A percentile compares a stretch with the other conserved stretches of the same genome.
Evolutionary conservation across 371 early-diverging fungal species (phyloP).

Genomic region (Zychaea mexicana): DNA sequence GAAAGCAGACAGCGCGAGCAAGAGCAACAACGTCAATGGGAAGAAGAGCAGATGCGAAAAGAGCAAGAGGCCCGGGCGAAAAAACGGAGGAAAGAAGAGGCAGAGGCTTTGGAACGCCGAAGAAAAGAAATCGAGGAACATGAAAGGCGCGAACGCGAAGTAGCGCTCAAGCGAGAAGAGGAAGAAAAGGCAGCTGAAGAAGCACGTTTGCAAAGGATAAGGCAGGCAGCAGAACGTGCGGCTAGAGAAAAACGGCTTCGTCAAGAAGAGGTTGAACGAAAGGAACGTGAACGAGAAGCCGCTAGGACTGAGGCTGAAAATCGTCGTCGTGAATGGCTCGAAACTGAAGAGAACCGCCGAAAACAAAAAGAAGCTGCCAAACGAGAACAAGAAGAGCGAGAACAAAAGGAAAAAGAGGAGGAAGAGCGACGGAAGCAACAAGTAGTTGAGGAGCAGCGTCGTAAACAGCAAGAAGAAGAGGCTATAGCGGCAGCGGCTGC

Average conservation of each 20-base stretch:
- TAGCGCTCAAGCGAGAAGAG: slow-evolving; percentile 23
- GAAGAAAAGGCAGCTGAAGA: slow-evolving; percentile 36
- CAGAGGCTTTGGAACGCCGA: slow-evolving; percentile 26
- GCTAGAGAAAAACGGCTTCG: slow-evolving; percentile 39
- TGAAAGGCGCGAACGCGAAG: slow-evolving; percentile 22
- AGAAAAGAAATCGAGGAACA: slow-evolving; percentile 28
- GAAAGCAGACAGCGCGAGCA: slow-evolving; percentile 9
- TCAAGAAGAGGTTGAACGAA: slow-evolving; percentile 31
- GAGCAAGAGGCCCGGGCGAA: slow-evolving; percentile 23
- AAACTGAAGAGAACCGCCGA: slow-evolving; percentile 17
- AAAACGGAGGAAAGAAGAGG: slow-evolving; percentile 18
- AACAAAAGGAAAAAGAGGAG: slow-evolving; percentile 5
- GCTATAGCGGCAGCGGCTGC: neutral
- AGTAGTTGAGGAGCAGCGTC: slow-evolving; percentile 12
- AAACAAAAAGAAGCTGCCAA: neutral
- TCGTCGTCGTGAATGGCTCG: slow-evolving; percentile 32
- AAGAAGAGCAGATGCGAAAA: slow-evolving; percentile 25
- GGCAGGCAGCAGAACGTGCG: slow-evolving; percentile 44
- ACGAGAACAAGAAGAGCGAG: slow-evolving; percentile 3
- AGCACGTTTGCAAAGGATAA: slow-evolving; percentile 28
- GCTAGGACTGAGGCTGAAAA: slow-evolving; percentile 31
- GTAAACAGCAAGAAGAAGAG: slow-evolving; percentile 10
- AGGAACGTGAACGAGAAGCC: slow-evolving; percentile 32
- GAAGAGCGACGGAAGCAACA: neutral
- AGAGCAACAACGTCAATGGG: slow-evolving; percentile 17